Percentiles rank a stretch among this genome's conserved stretches.
Evolutionary conservation across 257 asterid genomes (phyloP).

Genomic region (Datura wrightii): DNA sequence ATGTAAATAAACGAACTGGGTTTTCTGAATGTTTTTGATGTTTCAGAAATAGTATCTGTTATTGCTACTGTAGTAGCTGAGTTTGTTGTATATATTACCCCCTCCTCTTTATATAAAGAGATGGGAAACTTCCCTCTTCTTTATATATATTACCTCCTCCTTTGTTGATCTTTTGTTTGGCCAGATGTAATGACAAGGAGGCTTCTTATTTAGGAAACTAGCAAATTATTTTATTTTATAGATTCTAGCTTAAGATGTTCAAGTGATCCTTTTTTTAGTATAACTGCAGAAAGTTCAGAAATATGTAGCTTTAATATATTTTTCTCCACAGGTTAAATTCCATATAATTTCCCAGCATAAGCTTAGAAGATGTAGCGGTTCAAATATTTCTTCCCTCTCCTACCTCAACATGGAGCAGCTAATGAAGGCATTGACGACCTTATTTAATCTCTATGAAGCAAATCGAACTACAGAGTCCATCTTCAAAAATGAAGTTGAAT

Average conservation of each 20-base stretch:
- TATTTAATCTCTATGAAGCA: constrained; percentile 68
- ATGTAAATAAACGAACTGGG: not conserved
- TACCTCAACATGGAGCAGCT: constrained; percentile 95
- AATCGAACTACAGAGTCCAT: constrained; percentile 54
- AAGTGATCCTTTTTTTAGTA: not conserved
- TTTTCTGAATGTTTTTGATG: not conserved
- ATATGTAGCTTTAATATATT: constrained; percentile 24
- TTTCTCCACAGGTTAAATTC: constrained; percentile 73
- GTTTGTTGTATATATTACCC: not conserved
- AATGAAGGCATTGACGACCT: constrained; percentile 65
- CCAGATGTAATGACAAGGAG: constrained; percentile 8
- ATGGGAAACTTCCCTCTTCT: not conserved
- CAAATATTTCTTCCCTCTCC: constrained; percentile 57
- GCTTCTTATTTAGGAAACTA: constrained; percentile 9
- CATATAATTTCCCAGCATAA: constrained; percentile 79
- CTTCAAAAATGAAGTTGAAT: constrained; percentile 73
- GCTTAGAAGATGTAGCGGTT: constrained; percentile 56
- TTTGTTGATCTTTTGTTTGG: not conserved
- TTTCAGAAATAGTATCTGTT: not conserved
- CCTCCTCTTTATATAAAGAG: not conserved
- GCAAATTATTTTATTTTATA: not conserved
- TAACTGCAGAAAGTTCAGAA: not conserved
- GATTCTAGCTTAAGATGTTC: constrained; percentile 7
- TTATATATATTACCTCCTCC: not conserved
- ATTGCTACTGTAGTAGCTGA: constrained; percentile 20